These are phyloP conservation scores for Trypanosoma scelopori DNA, from an alignment of 208 protist genomes.

Conservation along the genomic window DNA sequence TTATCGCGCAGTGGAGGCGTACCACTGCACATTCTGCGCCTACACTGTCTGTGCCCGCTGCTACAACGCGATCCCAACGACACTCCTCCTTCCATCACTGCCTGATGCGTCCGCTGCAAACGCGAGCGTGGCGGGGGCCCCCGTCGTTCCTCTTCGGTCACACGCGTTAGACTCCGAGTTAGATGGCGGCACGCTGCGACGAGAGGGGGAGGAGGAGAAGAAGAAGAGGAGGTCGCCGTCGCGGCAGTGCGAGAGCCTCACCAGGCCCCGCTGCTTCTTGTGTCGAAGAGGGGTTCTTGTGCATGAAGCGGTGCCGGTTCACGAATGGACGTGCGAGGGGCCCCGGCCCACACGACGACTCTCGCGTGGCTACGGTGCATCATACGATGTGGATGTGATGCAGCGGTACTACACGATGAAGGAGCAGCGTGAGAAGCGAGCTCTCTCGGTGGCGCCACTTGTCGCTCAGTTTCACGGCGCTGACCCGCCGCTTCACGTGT, in stretches of 20 bases:
- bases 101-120: neutral
- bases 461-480: constrained; percentile 44
- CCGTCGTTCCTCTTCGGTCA: too few relatives aligned
- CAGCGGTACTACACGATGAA: constrained; percentile 77
- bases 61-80: constrained; percentile 32
- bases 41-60: constrained; percentile 74
- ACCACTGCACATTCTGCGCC: constrained; percentile 82
- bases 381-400: constrained; percentile 55
- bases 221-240: too few relatives aligned
- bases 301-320: constrained; percentile 45
- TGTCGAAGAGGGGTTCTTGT: constrained; percentile 54
- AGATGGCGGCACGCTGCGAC: neutral
- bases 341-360: constrained; percentile 37
- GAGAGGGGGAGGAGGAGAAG: neutral
- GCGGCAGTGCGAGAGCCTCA: neutral
- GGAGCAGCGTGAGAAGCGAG: constrained; percentile 47
- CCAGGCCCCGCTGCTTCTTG: constrained; percentile 50
- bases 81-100: constrained; percentile 22
- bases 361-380: constrained; percentile 17
- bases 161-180: neutral
- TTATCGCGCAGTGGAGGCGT: constrained; percentile 62
- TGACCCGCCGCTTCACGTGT: constrained; percentile 3
- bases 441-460: constrained; percentile 40
- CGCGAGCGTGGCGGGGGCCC: too few relatives aligned
- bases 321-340: constrained; percentile 82